Percentiles rank a stretch among this genome's conserved stretches.
Evolutionary conservation across 768 basidiomycete genomes (phyloP).

Genomic region (Phlebiopsis gigantea): DNA sequence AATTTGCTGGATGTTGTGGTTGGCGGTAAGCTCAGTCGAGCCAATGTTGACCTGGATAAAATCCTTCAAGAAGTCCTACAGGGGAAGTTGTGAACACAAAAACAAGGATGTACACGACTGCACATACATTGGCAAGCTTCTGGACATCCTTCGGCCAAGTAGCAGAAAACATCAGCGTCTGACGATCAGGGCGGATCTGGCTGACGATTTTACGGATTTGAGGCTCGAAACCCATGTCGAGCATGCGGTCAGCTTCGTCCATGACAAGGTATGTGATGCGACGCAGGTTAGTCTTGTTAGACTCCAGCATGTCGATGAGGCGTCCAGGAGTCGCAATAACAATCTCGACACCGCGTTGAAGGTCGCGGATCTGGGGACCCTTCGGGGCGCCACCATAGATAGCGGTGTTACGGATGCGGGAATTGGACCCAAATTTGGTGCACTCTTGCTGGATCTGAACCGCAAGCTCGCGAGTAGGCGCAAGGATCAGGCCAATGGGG

Average conservation of each 20-base stretch:
- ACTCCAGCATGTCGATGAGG: constrained; percentile 98
- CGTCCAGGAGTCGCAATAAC: constrained; percentile 99
- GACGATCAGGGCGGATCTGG: constrained; percentile 96
- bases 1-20: constrained; percentile 95
- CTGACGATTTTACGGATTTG: constrained; percentile 97
- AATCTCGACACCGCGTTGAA: constrained; percentile 95
- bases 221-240: constrained; percentile 99
- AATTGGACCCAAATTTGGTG: constrained; percentile 92
- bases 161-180: constrained; percentile 98
- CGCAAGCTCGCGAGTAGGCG: constrained; percentile 96
- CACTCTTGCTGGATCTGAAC: constrained; percentile 99
- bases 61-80: constrained; percentile 89
- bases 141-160: constrained; percentile 99
- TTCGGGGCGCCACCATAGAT: constrained; percentile 99
- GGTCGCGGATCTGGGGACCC: constrained; percentile 95
- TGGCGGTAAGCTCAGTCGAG: constrained; percentile 96
- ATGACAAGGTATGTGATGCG: constrained; percentile 97
- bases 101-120: background rate
- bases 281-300: constrained; percentile 91
- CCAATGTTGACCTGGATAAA: constrained; percentile 99
- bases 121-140: constrained; percentile 79
- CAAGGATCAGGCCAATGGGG: constrained; percentile 93
- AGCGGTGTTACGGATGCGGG: constrained; percentile 96
- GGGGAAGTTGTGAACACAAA: constrained; percentile 4
- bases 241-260: constrained; percentile 99